These are phyloP conservation scores for Penicillium palitans DNA, from an alignment of 2,329 filamentous ascomycete genomes.

Conservation along the genomic window DNA sequence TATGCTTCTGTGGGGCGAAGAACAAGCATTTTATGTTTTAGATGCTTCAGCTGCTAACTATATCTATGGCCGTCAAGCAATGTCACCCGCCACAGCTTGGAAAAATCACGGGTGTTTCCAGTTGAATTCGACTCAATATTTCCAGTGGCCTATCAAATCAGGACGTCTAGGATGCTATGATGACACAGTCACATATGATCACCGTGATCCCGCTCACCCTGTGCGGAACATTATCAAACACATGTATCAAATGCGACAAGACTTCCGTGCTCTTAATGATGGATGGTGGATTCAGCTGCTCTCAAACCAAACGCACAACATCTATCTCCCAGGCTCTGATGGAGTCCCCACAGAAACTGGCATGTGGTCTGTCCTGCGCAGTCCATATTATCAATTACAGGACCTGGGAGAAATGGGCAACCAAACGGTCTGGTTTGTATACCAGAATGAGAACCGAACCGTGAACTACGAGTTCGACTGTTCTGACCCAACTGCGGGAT, in stretches of 20 bases:
- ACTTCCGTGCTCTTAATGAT: constrained; percentile 61
- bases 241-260: constrained; percentile 60
- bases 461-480: constrained; percentile 61
- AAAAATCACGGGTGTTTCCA: constrained; percentile 65
- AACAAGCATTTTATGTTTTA: constrained; percentile 64
- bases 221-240: constrained; percentile 61
- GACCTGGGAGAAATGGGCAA: constrained; percentile 50
- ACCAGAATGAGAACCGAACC: constrained; percentile 50
- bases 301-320: constrained; percentile 56
- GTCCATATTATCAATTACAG: constrained; percentile 53
- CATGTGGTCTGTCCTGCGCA: constrained; percentile 61
- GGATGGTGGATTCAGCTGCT: constrained; percentile 58
- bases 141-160: constrained; percentile 57
- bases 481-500: constrained; percentile 47
- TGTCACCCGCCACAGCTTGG: constrained; percentile 63
- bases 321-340: constrained; percentile 55
- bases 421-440: constrained; percentile 49
- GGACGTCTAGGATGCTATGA: constrained; percentile 59
- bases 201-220: constrained; percentile 63
- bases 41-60: constrained; percentile 66
- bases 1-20: constrained; percentile 63
- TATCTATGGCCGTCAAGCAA: constrained; percentile 64
- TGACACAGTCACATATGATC: constrained; percentile 58
- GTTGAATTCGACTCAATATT: constrained; percentile 58
- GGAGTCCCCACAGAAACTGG: constrained; percentile 57